Evolutionary conservation across 148 eudicot species (phyloP).

Genomic region (Oxyria digyna): DNA sequence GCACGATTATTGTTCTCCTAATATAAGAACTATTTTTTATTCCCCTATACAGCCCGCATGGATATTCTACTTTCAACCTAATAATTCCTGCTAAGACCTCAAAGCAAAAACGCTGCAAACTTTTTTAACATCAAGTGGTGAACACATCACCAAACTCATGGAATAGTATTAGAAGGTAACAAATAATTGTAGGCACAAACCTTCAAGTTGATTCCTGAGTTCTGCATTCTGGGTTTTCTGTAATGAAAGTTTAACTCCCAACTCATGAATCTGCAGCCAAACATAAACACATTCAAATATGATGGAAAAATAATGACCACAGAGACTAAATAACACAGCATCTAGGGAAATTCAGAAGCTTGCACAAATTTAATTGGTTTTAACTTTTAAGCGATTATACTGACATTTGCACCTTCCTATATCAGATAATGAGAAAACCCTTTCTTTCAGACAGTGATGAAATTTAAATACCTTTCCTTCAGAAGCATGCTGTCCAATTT

Average conservation of each 20-base stretch:
- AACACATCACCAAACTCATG: neutral
- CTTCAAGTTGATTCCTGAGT: slow-evolving; percentile 82
- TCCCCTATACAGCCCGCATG: neutral
- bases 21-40: neutral
- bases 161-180: neutral
- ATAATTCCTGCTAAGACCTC: neutral
- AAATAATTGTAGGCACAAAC: slow-evolving; percentile 16
- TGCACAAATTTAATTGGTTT: neutral
- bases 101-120: neutral
- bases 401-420: neutral
- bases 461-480: slow-evolving; percentile 81
- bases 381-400: neutral
- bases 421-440: neutral
- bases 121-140: too few species aligned
- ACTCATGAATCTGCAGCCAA: slow-evolving; percentile 67
- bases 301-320: neutral
- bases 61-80: neutral
- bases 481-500: slow-evolving; percentile 92
- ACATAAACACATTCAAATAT: slow-evolving; percentile 6
- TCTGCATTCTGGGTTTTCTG: slow-evolving; percentile 83
- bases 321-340: neutral
- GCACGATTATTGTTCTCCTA: neutral
- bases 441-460: neutral
- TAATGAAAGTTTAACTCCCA: slow-evolving; percentile 79
- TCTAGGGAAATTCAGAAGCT: neutral